phyloP scores from a whole-genome alignment of 2,329 filamentous ascomycete genomes.

The Arachnopeziza araneosa region DNA sequence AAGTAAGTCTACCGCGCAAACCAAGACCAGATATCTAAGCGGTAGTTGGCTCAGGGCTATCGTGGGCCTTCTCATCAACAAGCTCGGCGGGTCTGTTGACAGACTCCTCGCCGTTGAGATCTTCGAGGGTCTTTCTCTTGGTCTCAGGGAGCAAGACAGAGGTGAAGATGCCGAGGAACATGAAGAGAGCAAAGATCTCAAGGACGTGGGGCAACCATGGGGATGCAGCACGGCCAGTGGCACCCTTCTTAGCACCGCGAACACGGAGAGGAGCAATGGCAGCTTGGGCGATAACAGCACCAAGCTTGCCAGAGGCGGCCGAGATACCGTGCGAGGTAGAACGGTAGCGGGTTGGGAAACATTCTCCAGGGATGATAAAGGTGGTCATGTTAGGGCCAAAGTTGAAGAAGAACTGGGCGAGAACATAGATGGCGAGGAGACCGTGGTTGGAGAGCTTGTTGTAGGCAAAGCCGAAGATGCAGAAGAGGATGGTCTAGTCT shows the following conservation, averaged over 20 bases:
- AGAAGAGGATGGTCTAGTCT: slow-evolving; percentile 50
- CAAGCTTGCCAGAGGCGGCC: slow-evolving; percentile 32
- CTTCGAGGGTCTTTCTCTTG: slow-evolving; percentile 67
- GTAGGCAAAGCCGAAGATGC: slow-evolving; percentile 56
- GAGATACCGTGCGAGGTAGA: slow-evolving; percentile 32
- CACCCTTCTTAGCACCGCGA: slow-evolving; percentile 30
- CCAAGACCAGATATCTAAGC: not conserved
- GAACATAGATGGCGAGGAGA: slow-evolving; percentile 56
- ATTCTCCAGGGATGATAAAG: slow-evolving; percentile 33
- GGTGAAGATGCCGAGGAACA: slow-evolving; percentile 64
- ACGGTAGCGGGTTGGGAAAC: slow-evolving; percentile 33
- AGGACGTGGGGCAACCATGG: slow-evolving; percentile 68
- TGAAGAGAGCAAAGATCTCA: slow-evolving; percentile 73
- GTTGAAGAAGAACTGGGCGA: slow-evolving; percentile 63
- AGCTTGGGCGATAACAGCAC: slow-evolving; percentile 36
- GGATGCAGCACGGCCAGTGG: slow-evolving; percentile 18
- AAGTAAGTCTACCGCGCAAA: not conserved
- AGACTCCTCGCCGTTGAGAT: slow-evolving; percentile 53
- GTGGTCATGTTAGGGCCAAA: slow-evolving; percentile 39
- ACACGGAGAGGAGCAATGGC: slow-evolving; percentile 51
- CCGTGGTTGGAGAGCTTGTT: slow-evolving; percentile 41
- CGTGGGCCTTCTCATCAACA: not conserved
- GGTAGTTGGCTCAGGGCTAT: not conserved
- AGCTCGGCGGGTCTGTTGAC: not conserved
- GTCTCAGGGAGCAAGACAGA: slow-evolving; percentile 72